Evolutionary conservation across 2,329 filamentous ascomycete genomes (phyloP).

Genomic region (Alternaria dauci): DNA sequence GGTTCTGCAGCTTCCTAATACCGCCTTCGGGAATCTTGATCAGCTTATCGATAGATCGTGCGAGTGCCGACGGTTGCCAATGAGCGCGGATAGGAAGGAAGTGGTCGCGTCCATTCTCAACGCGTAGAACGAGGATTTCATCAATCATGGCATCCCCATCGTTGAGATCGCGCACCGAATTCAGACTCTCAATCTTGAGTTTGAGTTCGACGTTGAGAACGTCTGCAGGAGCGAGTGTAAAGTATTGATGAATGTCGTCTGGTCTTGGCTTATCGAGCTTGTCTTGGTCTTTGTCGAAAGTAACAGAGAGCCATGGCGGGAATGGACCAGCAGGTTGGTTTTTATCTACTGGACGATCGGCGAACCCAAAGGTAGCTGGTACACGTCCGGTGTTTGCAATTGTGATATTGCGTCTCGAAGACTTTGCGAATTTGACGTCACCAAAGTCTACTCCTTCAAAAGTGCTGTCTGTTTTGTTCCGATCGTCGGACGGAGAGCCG

Average conservation of each 20-base stretch:
- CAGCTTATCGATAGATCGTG: conserved; percentile 85
- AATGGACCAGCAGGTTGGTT: conserved; percentile 54
- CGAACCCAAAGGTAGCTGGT: conserved; percentile 79
- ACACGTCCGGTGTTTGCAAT: conserved; percentile 93
- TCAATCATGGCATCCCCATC: conserved; percentile 72
- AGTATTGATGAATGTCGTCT: conserved; percentile 54
- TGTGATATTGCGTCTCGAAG: conserved; percentile 73
- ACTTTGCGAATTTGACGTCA: conserved; percentile 72
- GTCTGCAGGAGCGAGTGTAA: conserved; percentile 84
- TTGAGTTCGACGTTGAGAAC: conserved; percentile 75
- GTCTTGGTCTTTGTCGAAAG: conserved; percentile 65
- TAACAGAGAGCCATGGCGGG: conserved; percentile 75
- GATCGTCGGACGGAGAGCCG: conserved; percentile 34
- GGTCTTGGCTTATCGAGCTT: conserved; percentile 34
- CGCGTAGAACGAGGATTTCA: conserved; percentile 85
- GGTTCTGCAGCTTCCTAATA: conserved; percentile 74
- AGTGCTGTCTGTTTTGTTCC: conserved; percentile 48
- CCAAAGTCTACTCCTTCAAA: conserved; percentile 79
- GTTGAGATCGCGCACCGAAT: conserved; percentile 75
- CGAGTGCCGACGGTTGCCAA: conserved; percentile 85
- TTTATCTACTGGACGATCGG: conserved; percentile 70
- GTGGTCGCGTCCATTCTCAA: conserved; percentile 85
- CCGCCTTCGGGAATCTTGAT: conserved; percentile 81
- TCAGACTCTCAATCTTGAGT: conserved; percentile 69
- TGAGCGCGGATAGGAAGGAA: conserved; percentile 82